Conservation (phyloP, 345 rosid species). For the Firmiana major region DNA sequence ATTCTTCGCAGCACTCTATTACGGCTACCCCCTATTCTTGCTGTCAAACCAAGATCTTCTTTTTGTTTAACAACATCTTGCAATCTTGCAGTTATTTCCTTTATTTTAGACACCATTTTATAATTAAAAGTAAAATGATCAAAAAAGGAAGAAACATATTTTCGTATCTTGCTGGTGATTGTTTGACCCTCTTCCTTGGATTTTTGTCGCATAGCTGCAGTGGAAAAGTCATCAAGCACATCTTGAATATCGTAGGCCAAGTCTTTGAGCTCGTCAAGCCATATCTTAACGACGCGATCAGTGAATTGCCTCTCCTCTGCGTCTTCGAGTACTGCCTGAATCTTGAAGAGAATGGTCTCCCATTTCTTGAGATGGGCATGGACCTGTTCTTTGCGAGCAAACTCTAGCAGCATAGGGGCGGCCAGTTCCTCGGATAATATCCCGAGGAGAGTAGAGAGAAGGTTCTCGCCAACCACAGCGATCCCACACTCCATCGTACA, state of each 20-base stretch:
- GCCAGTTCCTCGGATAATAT: neutral
- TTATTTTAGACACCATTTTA: neutral
- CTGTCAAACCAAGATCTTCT: constrained; percentile 14
- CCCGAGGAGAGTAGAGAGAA: neutral
- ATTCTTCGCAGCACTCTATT: neutral
- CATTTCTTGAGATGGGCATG: constrained; percentile 7
- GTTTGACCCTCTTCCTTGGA: neutral
- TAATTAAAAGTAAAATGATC: neutral
- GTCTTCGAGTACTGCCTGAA: constrained; percentile 10
- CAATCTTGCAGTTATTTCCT: constrained; percentile 8
- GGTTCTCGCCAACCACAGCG: neutral
- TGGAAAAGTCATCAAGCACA: constrained; percentile 23
- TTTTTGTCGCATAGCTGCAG: neutral
- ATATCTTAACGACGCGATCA: neutral
- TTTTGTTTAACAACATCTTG: constrained; percentile 3
- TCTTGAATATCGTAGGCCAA: constrained; percentile 23
- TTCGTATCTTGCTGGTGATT: neutral
- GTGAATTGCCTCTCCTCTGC: constrained; percentile 24
- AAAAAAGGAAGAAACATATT: neutral
- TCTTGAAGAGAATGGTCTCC: neutral
- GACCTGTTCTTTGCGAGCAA: neutral
- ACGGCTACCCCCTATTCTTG: neutral
- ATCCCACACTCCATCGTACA: neutral
- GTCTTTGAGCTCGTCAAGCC: constrained; percentile 26
- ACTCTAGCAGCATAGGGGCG: neutral